These are phyloP conservation scores for Myxozyma sirexii DNA, from an alignment of 805 yeast species.

Conservation along the genomic window DNA sequence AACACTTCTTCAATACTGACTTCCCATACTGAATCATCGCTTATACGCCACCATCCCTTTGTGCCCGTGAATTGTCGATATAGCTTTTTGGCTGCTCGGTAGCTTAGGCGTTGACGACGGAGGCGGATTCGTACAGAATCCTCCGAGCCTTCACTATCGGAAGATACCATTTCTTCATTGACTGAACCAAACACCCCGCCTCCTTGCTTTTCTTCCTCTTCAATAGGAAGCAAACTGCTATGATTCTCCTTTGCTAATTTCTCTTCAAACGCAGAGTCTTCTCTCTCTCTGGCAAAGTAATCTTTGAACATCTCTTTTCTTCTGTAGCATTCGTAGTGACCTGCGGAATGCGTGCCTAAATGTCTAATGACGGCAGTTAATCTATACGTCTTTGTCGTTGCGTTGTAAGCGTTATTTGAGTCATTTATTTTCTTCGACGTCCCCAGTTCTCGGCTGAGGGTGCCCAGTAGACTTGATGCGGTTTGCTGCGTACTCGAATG, in stretches of 20 bases:
- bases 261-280: conserved; percentile 6
- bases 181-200: no score
- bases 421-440: not conserved
- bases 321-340: conserved; percentile 46
- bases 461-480: not conserved
- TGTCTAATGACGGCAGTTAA: conserved; percentile 79
- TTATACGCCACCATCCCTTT: conserved; percentile 69
- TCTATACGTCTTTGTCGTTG: conserved; percentile 46
- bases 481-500: not conserved
- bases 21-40: conserved; percentile 74
- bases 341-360: conserved; percentile 60
- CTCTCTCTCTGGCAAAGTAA: not conserved
- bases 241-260: conserved; percentile 1
- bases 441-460: not conserved
- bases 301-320: conserved; percentile 50
- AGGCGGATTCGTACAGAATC: not conserved
- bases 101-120: not conserved
- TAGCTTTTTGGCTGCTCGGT: conserved; percentile 13
- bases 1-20: conserved; percentile 60
- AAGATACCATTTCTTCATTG: no score
- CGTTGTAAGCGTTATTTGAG: not conserved
- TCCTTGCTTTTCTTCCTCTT: not conserved
- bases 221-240: not conserved
- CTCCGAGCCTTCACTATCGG: no score
- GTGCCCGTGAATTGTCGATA: conserved; percentile 26